Conservation (phyloP, 352 stramenopile species). For the Globisporangium iwayamae region DNA sequence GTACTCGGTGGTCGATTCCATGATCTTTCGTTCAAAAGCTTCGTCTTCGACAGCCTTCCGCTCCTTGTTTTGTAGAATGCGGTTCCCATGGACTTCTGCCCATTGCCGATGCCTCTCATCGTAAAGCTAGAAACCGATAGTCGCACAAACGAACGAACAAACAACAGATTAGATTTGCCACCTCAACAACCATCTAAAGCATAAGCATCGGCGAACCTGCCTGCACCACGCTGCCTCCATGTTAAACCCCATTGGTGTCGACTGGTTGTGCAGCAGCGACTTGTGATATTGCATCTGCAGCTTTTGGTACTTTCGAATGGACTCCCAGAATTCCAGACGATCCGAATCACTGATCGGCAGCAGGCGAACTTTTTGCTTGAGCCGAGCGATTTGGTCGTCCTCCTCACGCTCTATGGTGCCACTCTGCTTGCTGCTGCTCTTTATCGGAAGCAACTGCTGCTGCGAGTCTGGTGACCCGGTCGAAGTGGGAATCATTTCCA, state of each 20-base stretch:
- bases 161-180: background rate
- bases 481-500: background rate
- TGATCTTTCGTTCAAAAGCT: constrained; percentile 37
- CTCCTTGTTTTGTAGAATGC: constrained; percentile 24
- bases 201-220: constrained; percentile 23
- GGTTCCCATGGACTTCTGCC: constrained; percentile 34
- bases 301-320: constrained; percentile 39
- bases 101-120: constrained; percentile 40
- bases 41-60: constrained; percentile 47
- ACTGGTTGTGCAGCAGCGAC: constrained; percentile 26
- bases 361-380: constrained; percentile 38
- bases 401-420: constrained; percentile 2
- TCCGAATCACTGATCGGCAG: constrained; percentile 47
- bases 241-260: constrained; percentile 53
- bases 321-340: constrained; percentile 34
- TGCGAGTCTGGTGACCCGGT: background rate
- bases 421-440: background rate
- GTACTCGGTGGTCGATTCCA: constrained; percentile 44
- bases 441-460: background rate
- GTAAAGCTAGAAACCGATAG: constrained; percentile 25
- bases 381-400: constrained; percentile 38
- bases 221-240: constrained; percentile 51
- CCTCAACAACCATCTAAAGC: background rate
- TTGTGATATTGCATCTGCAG: constrained; percentile 33
- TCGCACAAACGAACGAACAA: background rate